Percentiles rank a stretch among this genome's conserved stretches.
phyloP scores from a whole-genome alignment of 306 rosid genomes.

The Myrica gale region DNA sequence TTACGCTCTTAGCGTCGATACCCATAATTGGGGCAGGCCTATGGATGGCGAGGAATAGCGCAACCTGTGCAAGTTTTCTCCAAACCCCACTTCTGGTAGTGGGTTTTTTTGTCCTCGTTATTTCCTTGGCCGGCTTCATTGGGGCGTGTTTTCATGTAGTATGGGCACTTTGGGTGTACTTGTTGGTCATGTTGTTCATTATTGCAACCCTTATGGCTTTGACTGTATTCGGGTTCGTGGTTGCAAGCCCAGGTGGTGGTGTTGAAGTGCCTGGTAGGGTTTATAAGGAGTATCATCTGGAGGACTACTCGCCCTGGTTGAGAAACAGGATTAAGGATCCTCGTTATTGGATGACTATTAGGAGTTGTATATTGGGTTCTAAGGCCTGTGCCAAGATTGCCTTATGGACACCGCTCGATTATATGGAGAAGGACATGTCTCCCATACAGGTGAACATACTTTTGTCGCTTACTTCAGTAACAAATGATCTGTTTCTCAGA shows the following conservation, averaged over 20 bases:
- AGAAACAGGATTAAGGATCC: conserved; percentile 62
- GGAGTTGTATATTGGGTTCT: conserved; percentile 76
- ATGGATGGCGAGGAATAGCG: conserved; percentile 90
- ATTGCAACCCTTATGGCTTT: conserved; percentile 61
- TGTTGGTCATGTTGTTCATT: conserved; percentile 72
- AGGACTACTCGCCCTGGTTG: conserved; percentile 78
- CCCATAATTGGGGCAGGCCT: conserved; percentile 91
- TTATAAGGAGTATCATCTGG: conserved; percentile 59
- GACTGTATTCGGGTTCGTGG: conserved; percentile 79
- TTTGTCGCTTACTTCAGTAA: neutral
- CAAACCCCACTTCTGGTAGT: conserved; percentile 80
- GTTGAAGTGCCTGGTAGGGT: conserved; percentile 67
- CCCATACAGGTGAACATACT: conserved; percentile 64
- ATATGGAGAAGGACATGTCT: conserved; percentile 65
- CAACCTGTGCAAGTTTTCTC: conserved; percentile 71
- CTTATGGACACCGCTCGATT: conserved; percentile 72
- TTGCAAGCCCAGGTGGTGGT: conserved; percentile 69
- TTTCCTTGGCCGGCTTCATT: conserved; percentile 85
- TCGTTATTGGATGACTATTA: conserved; percentile 63
- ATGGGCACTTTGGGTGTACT: conserved; percentile 87
- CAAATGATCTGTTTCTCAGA: neutral
- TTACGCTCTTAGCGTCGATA: conserved; percentile 82
- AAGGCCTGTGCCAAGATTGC: conserved; percentile 62
- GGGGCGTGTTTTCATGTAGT: conserved; percentile 96
- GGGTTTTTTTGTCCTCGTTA: conserved; percentile 72